These are phyloP conservation scores for Xenosphaeropsis pyriputrescens DNA, from an alignment of 2,329 filamentous ascomycete species.

Conservation along the genomic window DNA sequence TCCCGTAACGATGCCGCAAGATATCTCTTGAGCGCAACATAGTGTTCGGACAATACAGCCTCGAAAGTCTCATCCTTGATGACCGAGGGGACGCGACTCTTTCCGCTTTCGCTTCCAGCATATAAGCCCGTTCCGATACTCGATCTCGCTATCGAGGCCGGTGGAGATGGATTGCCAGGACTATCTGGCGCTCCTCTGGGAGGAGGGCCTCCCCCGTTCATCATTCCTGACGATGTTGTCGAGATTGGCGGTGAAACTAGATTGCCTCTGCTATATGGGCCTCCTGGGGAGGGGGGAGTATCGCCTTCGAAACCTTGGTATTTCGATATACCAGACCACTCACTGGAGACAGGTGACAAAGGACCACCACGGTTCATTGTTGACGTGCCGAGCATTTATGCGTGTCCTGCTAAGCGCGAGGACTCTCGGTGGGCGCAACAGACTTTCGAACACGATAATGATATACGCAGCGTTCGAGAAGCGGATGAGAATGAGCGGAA, in stretches of 20 bases:
- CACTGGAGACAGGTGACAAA: constrained; percentile 72
- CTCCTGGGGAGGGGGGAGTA: constrained; percentile 28
- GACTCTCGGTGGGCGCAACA: no score
- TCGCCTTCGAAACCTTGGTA: constrained; percentile 41
- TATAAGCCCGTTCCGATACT: constrained; percentile 66
- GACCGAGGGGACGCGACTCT: constrained; percentile 26
- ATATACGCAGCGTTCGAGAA: no score
- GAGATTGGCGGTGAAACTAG: constrained; percentile 58
- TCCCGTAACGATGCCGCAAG: constrained; percentile 57
- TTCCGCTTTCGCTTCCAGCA: constrained; percentile 49
- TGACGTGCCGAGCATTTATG: not conserved
- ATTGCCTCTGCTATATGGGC: constrained; percentile 36
- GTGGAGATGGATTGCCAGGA: constrained; percentile 63
- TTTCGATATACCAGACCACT: constrained; percentile 60
- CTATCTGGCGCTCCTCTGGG: constrained; percentile 27
- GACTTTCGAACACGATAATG: no score
- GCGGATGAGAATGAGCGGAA: no score
- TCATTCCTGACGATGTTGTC: constrained; percentile 42
- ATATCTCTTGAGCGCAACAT: constrained; percentile 53
- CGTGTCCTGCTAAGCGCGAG: no score
- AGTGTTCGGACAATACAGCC: constrained; percentile 61
- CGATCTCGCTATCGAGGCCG: constrained; percentile 73
- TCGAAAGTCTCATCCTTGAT: constrained; percentile 50
- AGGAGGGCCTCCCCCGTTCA: constrained; percentile 44
- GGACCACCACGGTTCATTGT: constrained; percentile 62